A percentile compares a stretch with the other conserved stretches of the same genome.
phyloP scores from a whole-genome alignment of 352 stramenopile genomes.

The Ophiocytium majus region DNA sequence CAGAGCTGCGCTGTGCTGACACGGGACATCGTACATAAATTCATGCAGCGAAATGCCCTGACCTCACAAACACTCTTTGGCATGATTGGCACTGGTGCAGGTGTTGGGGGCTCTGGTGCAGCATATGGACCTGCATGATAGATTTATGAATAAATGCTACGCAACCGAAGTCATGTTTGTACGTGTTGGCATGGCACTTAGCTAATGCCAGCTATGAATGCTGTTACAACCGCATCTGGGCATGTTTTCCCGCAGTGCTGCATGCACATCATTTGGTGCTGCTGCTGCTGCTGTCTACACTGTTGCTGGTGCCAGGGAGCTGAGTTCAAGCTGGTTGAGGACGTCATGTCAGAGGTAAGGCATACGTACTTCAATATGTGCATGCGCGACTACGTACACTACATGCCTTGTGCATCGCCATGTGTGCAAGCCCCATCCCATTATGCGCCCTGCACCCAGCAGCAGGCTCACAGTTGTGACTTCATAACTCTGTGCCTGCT shows the following conservation, averaged over 20 bases:
- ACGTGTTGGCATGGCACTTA: not conserved
- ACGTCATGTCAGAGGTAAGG: constrained; percentile 38
- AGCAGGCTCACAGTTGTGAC: too few species aligned
- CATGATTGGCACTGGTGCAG: not conserved
- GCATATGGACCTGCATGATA: not conserved
- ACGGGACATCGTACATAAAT: not conserved
- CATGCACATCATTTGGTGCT: too few species aligned
- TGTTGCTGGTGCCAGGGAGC: too few species aligned
- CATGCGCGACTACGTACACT: too few species aligned
- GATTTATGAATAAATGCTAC: not conserved
- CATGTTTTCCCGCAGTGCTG: too few species aligned
- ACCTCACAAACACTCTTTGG: not conserved
- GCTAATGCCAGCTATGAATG: not conserved
- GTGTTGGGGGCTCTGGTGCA: not conserved
- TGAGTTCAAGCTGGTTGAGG: constrained; percentile 31
- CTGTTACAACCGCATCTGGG: not conserved
- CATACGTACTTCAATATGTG: too few species aligned
- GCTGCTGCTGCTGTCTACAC: too few species aligned
- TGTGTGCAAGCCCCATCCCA: too few species aligned
- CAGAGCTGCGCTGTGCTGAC: not conserved
- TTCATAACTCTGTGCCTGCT: too few species aligned
- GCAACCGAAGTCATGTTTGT: not conserved
- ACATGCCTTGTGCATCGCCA: too few species aligned
- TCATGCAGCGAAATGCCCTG: not conserved
- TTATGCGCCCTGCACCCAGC: too few species aligned